phyloP scores from a whole-genome alignment of 2,329 filamentous ascomycete genomes.

The Hymenoscyphus linearis region DNA sequence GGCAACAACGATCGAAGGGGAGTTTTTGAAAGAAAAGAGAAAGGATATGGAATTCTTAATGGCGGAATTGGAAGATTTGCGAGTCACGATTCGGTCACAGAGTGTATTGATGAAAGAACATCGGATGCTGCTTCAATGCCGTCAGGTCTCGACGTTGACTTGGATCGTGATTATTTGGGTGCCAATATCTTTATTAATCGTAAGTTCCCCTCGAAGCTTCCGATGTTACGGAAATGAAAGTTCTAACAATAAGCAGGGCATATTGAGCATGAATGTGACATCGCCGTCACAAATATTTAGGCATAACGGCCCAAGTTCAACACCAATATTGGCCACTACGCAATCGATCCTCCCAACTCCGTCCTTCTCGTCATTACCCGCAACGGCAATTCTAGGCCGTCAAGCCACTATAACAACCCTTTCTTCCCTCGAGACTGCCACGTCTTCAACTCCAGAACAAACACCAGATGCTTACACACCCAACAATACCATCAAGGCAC shows the following conservation, averaged over 20 bases:
- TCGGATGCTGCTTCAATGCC: slow-evolving; percentile 9
- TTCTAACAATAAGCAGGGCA: slow-evolving; percentile 7
- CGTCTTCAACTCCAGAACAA: not conserved
- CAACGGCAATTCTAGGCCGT: not conserved
- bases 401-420: slow-evolving; percentile 2
- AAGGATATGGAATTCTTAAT: slow-evolving; percentile 11
- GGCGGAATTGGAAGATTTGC: slow-evolving; percentile 11
- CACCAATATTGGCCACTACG: not conserved
- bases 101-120: slow-evolving; percentile 15
- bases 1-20: slow-evolving; percentile 1
- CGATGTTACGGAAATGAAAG: not conserved
- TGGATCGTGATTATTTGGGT: slow-evolving; percentile 7
- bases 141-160: slow-evolving; percentile 10
- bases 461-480: not conserved
- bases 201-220: slow-evolving; percentile 1
- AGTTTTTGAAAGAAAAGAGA: slow-evolving; percentile 13
- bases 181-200: slow-evolving; percentile 10
- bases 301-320: not conserved
- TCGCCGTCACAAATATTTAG: slow-evolving; percentile 1
- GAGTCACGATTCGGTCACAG: slow-evolving; percentile 7
- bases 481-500: not conserved
- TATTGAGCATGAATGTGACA: slow-evolving; percentile 12
- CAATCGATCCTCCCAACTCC: not conserved
- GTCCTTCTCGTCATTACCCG: not conserved
- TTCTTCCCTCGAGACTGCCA: not conserved